Evolutionary conservation across 2,329 filamentous ascomycete species (phyloP).

Genomic region (Penicillium sp.): DNA sequence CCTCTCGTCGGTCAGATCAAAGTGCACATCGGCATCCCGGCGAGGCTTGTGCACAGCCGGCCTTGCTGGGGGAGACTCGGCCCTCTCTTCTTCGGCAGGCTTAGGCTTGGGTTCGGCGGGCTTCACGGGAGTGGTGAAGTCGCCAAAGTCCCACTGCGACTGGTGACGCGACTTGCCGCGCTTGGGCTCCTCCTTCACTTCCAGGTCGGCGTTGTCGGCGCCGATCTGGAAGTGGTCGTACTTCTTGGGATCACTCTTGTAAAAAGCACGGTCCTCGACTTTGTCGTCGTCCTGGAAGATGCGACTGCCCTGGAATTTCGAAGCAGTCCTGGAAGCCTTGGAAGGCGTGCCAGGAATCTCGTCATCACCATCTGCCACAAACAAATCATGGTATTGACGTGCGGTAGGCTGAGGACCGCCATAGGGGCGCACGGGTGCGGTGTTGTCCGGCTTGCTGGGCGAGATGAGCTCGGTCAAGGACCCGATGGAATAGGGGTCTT

Average conservation of each 20-base stretch:
- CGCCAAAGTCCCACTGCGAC: slow-evolving; percentile 81
- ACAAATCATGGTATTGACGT: slow-evolving; percentile 66
- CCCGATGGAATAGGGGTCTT: slow-evolving; percentile 35
- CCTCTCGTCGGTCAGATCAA: slow-evolving; percentile 74
- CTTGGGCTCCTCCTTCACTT: slow-evolving; percentile 25
- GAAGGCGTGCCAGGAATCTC: slow-evolving; percentile 27
- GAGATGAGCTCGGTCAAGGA: slow-evolving; percentile 67
- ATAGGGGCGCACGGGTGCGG: slow-evolving; percentile 56
- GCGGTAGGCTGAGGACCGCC: slow-evolving; percentile 65
- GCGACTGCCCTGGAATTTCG: slow-evolving; percentile 54
- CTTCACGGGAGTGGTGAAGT: slow-evolving; percentile 81
- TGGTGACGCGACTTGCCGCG: slow-evolving; percentile 49
- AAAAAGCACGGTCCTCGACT: slow-evolving; percentile 15
- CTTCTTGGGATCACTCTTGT: slow-evolving; percentile 69
- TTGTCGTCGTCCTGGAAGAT: slow-evolving; percentile 46
- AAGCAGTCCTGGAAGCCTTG: slow-evolving; percentile 45
- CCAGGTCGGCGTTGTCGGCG: slow-evolving; percentile 27
- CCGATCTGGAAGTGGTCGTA: slow-evolving; percentile 60
- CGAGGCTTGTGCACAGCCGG: slow-evolving; percentile 63
- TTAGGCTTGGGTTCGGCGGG: slow-evolving; percentile 52
- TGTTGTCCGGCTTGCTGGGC: slow-evolving; percentile 49
- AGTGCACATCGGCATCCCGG: slow-evolving; percentile 75
- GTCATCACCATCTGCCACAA: slow-evolving; percentile 46
- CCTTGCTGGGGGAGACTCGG: slow-evolving; percentile 43
- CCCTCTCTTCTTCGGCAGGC: slow-evolving; percentile 59